Evolutionary conservation across 225 moss, liverwort and hornwort genomes (phyloP).

Genomic region (Pleurozium schreberi): DNA sequence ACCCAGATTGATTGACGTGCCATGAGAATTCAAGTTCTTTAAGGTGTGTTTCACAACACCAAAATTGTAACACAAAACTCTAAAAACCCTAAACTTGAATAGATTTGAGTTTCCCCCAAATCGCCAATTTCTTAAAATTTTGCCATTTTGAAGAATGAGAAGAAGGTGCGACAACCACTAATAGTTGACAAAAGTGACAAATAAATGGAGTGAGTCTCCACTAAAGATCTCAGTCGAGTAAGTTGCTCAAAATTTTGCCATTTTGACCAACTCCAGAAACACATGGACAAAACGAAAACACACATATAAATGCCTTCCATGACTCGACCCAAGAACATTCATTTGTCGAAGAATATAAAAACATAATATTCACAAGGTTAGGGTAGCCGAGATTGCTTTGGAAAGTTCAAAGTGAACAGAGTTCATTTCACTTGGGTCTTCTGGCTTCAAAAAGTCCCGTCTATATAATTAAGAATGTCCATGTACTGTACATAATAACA

Average conservation of each 20-base stretch:
- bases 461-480: slow-evolving; percentile 11
- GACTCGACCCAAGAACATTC: neutral
- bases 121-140: too few species aligned
- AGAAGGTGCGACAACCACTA: too few species aligned
- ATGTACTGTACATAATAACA: neutral
- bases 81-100: neutral
- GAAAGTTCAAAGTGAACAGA: neutral
- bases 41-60: neutral
- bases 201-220: too few species aligned
- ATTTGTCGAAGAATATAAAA: too few species aligned
- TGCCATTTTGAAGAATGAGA: too few species aligned
- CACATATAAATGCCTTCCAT: neutral
- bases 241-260: neutral
- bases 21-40: neutral
- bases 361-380: neutral
- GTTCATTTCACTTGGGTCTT: neutral
- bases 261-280: neutral
- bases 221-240: too few species aligned
- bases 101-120: too few species aligned
- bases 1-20: neutral
- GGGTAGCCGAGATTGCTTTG: neutral
- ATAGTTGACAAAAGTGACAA: too few species aligned
- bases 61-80: neutral
- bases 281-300: neutral
- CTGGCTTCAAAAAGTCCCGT: neutral